Evolutionary conservation across 2,329 filamentous ascomycete genomes (phyloP).

Genomic region (Aschersonia sp.): DNA sequence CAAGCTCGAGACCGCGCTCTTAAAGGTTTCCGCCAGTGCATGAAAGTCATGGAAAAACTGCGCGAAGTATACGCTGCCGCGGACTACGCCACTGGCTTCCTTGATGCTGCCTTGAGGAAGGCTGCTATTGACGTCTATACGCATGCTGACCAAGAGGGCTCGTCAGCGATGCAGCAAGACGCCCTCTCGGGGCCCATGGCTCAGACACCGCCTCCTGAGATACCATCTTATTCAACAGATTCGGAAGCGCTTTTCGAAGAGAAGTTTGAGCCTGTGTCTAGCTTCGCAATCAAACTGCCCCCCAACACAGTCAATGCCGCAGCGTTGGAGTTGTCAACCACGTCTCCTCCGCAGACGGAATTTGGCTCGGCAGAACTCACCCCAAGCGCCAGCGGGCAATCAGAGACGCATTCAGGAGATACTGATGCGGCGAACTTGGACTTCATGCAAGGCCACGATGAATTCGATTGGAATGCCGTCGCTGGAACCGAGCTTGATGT

Average conservation of each 20-base stretch:
- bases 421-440: conserved; percentile 28
- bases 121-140: conserved; percentile 58
- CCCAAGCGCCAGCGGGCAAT: conserved; percentile 29
- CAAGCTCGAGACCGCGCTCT: conserved; percentile 59
- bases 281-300: no score
- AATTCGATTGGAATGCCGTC: conserved; percentile 39
- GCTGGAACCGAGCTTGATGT: conserved; percentile 40
- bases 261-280: no score
- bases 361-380: conserved; percentile 26
- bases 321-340: no score
- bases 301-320: no score
- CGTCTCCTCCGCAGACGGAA: conserved; percentile 1
- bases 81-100: conserved; percentile 89
- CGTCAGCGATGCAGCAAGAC: conserved; percentile 19
- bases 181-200: conserved; percentile 21
- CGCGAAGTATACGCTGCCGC: conserved; percentile 84
- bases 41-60: conserved; percentile 77
- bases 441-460: conserved; percentile 29
- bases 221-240: conserved; percentile 26
- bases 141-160: conserved; percentile 16
- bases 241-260: conserved; percentile 12
- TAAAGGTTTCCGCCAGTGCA: conserved; percentile 77
- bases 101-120: conserved; percentile 84
- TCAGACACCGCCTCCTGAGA: conserved; percentile 40
- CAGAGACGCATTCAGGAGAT: conserved; percentile 19